Evolutionary conservation across 2,329 filamentous ascomycete species (phyloP).

Genomic region (Aspergillus ruber): DNA sequence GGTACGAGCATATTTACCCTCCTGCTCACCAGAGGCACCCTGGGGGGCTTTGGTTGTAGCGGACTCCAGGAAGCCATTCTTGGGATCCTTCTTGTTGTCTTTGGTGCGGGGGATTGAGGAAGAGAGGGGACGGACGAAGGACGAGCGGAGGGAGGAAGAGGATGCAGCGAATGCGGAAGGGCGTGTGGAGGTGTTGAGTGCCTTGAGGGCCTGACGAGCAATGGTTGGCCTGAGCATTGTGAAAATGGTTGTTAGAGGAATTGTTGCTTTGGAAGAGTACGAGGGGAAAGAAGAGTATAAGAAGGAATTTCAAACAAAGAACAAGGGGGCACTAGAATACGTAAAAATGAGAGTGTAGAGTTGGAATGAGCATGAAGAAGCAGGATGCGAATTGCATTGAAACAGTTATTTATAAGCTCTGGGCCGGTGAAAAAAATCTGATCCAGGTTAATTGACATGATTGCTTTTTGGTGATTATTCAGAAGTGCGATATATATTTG

Average conservation of each 20-base stretch:
- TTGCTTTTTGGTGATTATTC: too few species aligned
- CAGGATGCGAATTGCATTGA: too few species aligned
- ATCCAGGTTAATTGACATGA: too few species aligned
- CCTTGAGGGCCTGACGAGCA: constrained; percentile 20
- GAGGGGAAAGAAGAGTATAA: not conserved
- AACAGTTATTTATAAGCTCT: too few species aligned
- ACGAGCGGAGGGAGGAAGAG: constrained; percentile 4
- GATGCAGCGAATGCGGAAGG: constrained; percentile 10
- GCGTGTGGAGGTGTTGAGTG: constrained; percentile 13
- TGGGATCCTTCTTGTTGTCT: constrained; percentile 17
- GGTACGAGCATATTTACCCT: constrained; percentile 70
- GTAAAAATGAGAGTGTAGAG: too few species aligned
- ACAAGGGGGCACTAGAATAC: not conserved
- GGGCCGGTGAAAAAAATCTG: too few species aligned
- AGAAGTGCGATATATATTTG: too few species aligned
- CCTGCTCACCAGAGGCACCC: constrained; percentile 36
- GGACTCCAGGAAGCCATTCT: constrained; percentile 19
- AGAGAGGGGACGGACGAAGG: constrained; percentile 23
- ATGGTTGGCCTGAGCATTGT: constrained; percentile 25
- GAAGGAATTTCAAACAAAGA: not conserved
- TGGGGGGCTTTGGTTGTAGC: constrained; percentile 27
- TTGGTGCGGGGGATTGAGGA: constrained; percentile 20
- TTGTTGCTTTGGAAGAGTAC: too few species aligned
- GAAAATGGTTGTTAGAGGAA: not conserved
- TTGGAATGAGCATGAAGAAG: too few species aligned